Percentiles rank a stretch among this genome's conserved stretches.
These are phyloP conservation scores for Trichoderma reesei DNA, from an alignment of 495 filamentous ascomycete species.

Conservation along the genomic window DNA sequence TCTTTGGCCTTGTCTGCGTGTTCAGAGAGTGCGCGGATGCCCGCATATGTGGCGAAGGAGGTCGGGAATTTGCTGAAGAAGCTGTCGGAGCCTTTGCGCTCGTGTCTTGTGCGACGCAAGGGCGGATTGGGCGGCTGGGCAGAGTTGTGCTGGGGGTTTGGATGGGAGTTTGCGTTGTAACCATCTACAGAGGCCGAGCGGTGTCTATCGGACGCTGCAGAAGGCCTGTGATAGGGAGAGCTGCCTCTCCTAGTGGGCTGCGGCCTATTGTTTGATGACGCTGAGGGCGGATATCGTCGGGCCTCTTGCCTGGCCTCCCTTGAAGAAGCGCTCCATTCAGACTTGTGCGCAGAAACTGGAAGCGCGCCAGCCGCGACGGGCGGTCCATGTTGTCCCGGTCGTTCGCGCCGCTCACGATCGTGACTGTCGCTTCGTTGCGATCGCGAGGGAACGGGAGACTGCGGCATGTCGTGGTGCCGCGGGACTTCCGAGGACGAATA, in stretches of 20 bases:
- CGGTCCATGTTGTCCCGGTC: neutral
- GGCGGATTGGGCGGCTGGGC: neutral
- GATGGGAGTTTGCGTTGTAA: neutral
- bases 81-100: neutral
- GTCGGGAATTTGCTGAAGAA: slow-evolving; percentile 7
- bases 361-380: neutral
- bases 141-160: neutral
- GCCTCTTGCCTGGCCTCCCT: slow-evolving; percentile 3
- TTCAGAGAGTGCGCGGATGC: neutral
- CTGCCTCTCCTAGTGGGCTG: neutral
- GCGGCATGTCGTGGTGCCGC: neutral
- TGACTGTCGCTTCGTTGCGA: neutral
- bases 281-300: slow-evolving; percentile 4
- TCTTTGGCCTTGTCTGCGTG: slow-evolving; percentile 10
- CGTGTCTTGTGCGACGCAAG: neutral
- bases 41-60: slow-evolving; percentile 1
- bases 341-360: neutral
- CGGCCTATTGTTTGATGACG: neutral
- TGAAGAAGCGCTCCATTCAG: neutral
- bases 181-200: neutral
- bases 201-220: neutral
- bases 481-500: neutral
- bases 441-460: neutral
- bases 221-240: neutral
- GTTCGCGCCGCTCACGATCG: neutral